Evolutionary conservation across 23 red algal species (phyloP), one percentile per base, ranked within the genome.

Genomic region (Agarophyton chilense): DNA sequence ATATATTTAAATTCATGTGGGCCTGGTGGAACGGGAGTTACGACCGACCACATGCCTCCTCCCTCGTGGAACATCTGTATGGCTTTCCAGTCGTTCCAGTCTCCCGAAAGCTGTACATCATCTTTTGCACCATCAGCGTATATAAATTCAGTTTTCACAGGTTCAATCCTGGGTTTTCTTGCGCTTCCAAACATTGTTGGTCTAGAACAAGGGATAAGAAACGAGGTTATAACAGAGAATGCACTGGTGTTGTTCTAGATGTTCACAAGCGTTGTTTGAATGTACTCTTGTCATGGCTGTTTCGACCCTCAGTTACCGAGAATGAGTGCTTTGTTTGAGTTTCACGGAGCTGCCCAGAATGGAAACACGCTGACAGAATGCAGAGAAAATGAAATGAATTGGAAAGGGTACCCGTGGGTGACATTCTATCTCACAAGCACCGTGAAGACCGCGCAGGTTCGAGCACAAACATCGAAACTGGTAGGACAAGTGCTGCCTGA

Each of bases 11-110:
- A 98, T 56, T 98, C 95, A 52, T 98, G 95, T 4, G 90, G 88
- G 40, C 95, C 95, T 7, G 86, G 84, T 44, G 95, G 95, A 42
- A 98, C 95, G 10, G 90, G 95, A 35, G 95, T 98, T 13, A 98
- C 95, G 36, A 98, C 95, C 4, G 95, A 98, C 95, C 95, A 98
- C 50, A 98, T 72, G 58, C 95, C 95, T 45, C 86, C 90, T 29
- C 79, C 79, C 68, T 88, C 85, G 44, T 89, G 75, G 89, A 94
- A 98, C 95, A 98, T 98, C 64, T 98, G 95, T 50, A 98, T 98
- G 18, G 95, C 91, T 86, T 89, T 92, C 95, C 95, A 98, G 78
- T 98, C 92, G 83, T 94, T 98, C 95, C 95, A 98, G 65, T 98
- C 95, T 28, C 95, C 95, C 0, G 95, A 98, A 40, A 98, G 82